Conservation (phyloP, 78 protist genomes). For the Bodo saltans region DNA sequence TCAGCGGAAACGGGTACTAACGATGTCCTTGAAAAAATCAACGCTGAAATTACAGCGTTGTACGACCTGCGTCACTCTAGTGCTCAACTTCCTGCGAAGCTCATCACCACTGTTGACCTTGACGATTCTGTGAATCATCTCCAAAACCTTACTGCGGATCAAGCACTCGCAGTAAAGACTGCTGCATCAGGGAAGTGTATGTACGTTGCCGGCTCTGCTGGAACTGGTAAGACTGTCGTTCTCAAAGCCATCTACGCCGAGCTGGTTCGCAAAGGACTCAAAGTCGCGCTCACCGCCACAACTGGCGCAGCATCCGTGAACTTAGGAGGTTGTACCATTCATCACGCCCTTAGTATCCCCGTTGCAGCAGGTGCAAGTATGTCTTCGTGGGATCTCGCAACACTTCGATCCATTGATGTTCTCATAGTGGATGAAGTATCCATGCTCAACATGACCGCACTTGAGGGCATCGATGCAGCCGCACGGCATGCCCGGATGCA, state of each 20-base stretch:
- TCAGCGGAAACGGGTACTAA: too few relatives aligned
- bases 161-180: neutral
- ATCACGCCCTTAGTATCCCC: slow-evolving; percentile 56
- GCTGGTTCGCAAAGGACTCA: neutral
- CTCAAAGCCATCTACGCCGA: neutral
- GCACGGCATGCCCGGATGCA: slow-evolving; percentile 38
- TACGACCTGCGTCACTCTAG: too few relatives aligned
- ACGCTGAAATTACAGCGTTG: too few relatives aligned
- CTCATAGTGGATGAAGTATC: slow-evolving; percentile 81
- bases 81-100: too few relatives aligned
- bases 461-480: slow-evolving; percentile 61
- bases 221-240: neutral
- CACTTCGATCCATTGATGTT: slow-evolving; percentile 50
- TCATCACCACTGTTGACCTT: too few relatives aligned
- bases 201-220: neutral
- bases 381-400: neutral
- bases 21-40: too few relatives aligned
- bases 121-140: too few relatives aligned
- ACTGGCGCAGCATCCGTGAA: slow-evolving; percentile 79
- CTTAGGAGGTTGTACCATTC: slow-evolving; percentile 78
- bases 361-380: neutral
- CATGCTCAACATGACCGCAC: slow-evolving; percentile 55
- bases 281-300: slow-evolving; percentile 44
- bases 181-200: neutral
- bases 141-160: too few relatives aligned